Evolutionary conservation across 1,284 basidiomycete genomes (phyloP), one percentile per base, ranked within the genome.

Genomic region (Earliella scabrosa): DNA sequence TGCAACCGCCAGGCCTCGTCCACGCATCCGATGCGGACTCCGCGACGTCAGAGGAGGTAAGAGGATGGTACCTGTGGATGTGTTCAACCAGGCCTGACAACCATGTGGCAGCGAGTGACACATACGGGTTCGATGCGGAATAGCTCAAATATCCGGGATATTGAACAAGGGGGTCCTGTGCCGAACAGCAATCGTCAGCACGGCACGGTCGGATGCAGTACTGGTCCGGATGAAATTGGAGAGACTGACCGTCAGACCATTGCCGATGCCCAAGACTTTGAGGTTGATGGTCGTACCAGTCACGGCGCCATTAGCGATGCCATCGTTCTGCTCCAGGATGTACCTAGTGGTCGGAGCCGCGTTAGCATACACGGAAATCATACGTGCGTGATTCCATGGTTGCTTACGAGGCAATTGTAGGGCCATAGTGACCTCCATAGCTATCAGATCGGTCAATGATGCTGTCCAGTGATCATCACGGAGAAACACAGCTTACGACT

Each of bases 341-440:
- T 85, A 73, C 7, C 81, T 82, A 46, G 21, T n/a, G n/a, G n/a
- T 41, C 26, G 39, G 32, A 31, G 13, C 6, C 13, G 13, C 13
- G 29, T 31, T 31, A 31, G 29, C 29, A 34, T 13, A 31, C 50
- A 27, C 23, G 27, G 40, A 2, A 18, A 23, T 31, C 29, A 31
- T 13, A 31, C 13, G 13, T 31, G 29, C 13, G 29, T 31, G 29
- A 31, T 31, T 6, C 6, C 29, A 27, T 9, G 49, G 43, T 45
- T 3, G 63, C 77, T 62, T 66, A 85, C 78, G 78, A 76, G 45
- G 82, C 85, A 65, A 84, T 86, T 20, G 77, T 79, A 26, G 84
- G 85, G 1, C 83, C 86, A 62, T 87, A 87, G 63, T 87, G 85
- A 4, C 85, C 86, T 43, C 83, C 84, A 61, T 85, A 83, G 14